Base-by-base conservation (phyloP, 2,329 filamentous ascomycete species). In the Knoxdaviesia proteae region DNA sequence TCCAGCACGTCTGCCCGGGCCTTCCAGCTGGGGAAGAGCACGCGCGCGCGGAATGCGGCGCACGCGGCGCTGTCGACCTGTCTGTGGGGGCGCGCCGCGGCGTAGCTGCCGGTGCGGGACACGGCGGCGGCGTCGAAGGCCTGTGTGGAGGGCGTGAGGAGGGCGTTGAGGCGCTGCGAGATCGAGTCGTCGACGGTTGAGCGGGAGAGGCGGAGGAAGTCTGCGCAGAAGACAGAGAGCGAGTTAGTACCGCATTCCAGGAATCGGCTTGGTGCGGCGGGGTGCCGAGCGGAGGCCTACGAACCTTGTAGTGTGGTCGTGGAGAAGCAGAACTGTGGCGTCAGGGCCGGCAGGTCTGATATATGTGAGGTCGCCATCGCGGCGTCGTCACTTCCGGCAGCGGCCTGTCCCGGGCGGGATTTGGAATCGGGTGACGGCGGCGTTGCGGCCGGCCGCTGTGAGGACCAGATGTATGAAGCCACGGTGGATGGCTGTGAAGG, bases 141-240 rank as follows among this genome's bases (percentile, higher is more conserved):
- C 36, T 61, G 60, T 38, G 67, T 64, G 8, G 82, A 69, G 0
- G 88, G 88, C 1, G 80, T 87, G 38, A 84, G 63, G 35, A 96
- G 71, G 1, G 84, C 84, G 63, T 96, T 96, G 47, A 98, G 74
- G 53, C 92, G 88, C 54, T 94, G 87, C 1, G 77, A 76, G 54
- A 98, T 96, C 38, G 82, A 84, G 60, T 98, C 90, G 61, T 98
- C 90, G 53, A 94, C 79, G 40, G 81, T 74, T 42, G 74, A 69
- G 48, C 90, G 77, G 7, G 88, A 94, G 49, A 90, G 60, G 36
- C 86, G 81, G 29, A 98, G 71, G 58, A 98, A 98, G 58, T 94
- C 90, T 94, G 54, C 43, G 20, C 20, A 20, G 20, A 3, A 20
- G 20, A 20, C 3, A 20, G 20, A 20, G 20, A 20, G 20, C 20